Base-by-base conservation (phyloP, 139 green algal species). In the Picochlorum sp. region DNA sequence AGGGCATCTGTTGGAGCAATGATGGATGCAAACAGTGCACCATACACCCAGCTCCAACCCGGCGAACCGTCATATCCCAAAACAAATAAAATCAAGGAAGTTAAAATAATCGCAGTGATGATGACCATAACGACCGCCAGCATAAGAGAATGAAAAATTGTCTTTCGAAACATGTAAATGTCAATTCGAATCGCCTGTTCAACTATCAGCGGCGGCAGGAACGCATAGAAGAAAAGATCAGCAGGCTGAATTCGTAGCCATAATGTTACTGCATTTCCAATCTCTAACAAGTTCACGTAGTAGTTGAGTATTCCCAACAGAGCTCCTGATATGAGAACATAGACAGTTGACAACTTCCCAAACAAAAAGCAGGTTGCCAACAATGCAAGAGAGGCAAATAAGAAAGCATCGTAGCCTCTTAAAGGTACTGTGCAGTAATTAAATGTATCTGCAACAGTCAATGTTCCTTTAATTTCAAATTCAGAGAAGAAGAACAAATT, bases 191-290 rank as follows among this genome's bases (percentile, higher is more conserved):
- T 80, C 18, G 76, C 72, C 8, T 61, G 49, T 28, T 85, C 79
- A 37, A 84, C 59, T 15, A 84, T 49, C 41, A 85, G 71, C 1
- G 79, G 79, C 37, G 89, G 89, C 65, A 96, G 74, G 65, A 96
- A 96, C 28, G 90, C 77, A 57, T 86, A 95, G 51, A 94, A 86
- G 72, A 95, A 95, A 37, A 91, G 74, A 55, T 86, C 81, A 30
- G 77, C 68, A 1, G 86, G 86, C 63, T 81, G 60, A 38, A 83
- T 78, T 24, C 54, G 56, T 16, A 76, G 65, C 64, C 89, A 96
- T 3, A 93, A 67, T 15, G 79, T 49, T 3, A 92, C 76, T 20
- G 76, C 67, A 65, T 96, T 96, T 37, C 74, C 73, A 18, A 93
- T 72, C 20, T 87, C 54, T 6, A 71, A 63, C 41, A 90, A 68